phyloP scores from a whole-genome alignment of 306 rosid genomes.

The Ormosia emarginata region DNA sequence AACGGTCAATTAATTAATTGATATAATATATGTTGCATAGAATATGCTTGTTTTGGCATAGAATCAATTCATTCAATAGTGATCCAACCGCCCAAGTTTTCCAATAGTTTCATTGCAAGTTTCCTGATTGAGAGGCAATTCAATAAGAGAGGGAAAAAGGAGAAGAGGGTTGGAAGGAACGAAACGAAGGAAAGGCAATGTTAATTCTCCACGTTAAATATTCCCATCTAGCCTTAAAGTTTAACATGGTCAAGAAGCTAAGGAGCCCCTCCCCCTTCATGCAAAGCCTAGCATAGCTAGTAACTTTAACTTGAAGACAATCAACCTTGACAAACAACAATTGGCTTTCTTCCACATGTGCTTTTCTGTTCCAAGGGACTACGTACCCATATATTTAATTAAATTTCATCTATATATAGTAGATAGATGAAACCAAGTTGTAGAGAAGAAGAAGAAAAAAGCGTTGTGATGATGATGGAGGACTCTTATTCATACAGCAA shows the following conservation, averaged over 20 bases:
- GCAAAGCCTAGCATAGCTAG: constrained; percentile 23
- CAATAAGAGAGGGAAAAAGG: background rate
- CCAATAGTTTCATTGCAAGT: constrained; percentile 31
- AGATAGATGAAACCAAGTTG: constrained; percentile 4
- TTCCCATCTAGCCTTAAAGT: constrained; percentile 29
- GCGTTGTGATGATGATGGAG: constrained; percentile 43
- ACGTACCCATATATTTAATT: background rate
- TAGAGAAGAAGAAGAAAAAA: background rate
- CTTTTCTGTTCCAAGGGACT: constrained; percentile 13
- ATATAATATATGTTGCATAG: background rate
- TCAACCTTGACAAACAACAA: constrained; percentile 47
- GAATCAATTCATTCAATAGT: constrained; percentile 41
- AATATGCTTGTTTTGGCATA: constrained; percentile 10
- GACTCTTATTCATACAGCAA: constrained; percentile 32
- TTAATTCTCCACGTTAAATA: constrained; percentile 18
- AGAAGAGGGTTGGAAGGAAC: background rate
- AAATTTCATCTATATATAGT: constrained; percentile 15
- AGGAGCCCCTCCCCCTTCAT: constrained; percentile 38
- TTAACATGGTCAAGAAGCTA: constrained; percentile 53
- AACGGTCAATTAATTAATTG: background rate
- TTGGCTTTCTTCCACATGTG: constrained; percentile 30
- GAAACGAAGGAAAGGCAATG: constrained; percentile 26
- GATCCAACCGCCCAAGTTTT: constrained; percentile 23
- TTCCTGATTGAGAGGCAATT: constrained; percentile 37
- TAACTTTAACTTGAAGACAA: constrained; percentile 68